Base-by-base conservation (phyloP, 1,284 basidiomycete genomes). In the Malassezia obtusa region DNA sequence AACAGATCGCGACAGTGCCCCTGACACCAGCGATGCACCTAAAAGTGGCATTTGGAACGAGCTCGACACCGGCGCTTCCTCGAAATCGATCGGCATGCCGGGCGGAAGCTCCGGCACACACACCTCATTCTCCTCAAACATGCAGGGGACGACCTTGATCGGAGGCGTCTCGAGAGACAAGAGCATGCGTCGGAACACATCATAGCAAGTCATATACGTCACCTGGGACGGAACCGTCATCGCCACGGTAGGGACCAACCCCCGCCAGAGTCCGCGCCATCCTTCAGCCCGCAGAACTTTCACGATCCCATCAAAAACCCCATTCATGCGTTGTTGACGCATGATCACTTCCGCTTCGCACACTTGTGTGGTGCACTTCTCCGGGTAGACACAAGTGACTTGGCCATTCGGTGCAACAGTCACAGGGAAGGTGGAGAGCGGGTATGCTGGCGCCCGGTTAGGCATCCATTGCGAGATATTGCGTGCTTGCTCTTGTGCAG, bases 121-220 rank as follows among this genome's bases (percentile, higher is more conserved):
- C 15, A 45, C 10, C 14, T 45, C 43, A 14, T 17, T 19, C 6
- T 45, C 40, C 5, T 43, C 40, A 28, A 43, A 26, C 10, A 8
- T 25, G 17, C 14, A 25, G 14, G 30, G 40, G 9, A 15, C 24
- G 9, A 15, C 24, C 11, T 11, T 22, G 26, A 26, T 24, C 19
- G 38, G 22, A 4, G 38, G 14, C 22, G 52, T 24, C 28, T 49
- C 35, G 39, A 57, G 52, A 3, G 41, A 49, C 7, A 75, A 55
- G 15, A 73, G 57, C 14, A 55, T 52, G 21, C 64, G 80, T 12
- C 89, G 79, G 19, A 96, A 82, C 71, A 86, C 83, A 75, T 96
- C 92, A 75, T 98, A 98, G 25, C 88, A 89, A 45, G 95, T 80
- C 84, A 98, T 98, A 76, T 98, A 98, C 32, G 84, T 81, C 43